Percentiles rank a stretch among this genome's conserved stretches.
phyloP scores from a whole-genome alignment of 1,284 basidiomycete species.

The Cryptococcus sp. region DNA sequence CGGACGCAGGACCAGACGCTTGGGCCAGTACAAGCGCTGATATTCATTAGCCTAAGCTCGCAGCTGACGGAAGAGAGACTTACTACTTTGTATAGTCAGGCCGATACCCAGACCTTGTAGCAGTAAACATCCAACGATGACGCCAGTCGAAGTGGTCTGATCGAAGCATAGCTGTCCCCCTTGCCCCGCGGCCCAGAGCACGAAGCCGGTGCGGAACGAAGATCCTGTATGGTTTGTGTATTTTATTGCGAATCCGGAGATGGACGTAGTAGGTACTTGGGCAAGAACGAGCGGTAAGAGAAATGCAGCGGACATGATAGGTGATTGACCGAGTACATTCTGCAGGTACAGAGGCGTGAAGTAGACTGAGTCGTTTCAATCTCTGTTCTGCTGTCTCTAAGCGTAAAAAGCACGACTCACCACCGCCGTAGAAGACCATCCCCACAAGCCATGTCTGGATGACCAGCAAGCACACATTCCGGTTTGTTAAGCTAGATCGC shows the following conservation, averaged over 20 bases:
- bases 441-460: conserved; percentile 34
- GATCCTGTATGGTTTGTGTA: conserved; percentile 20
- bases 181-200: conserved; percentile 28
- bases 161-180: conserved; percentile 30
- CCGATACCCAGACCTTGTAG: conserved; percentile 41
- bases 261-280: conserved; percentile 31
- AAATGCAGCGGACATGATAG: conserved; percentile 31
- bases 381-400: not conserved
- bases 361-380: conserved; percentile 11
- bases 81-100: conserved; percentile 34
- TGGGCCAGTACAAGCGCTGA: conserved; percentile 38
- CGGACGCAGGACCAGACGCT: conserved; percentile 26
- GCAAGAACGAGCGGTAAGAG: conserved; percentile 36
- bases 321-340: conserved; percentile 25
- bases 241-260: conserved; percentile 34
- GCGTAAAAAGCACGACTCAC: conserved; percentile 11
- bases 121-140: conserved; percentile 25
- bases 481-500: conserved; percentile 19
- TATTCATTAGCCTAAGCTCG: not conserved
- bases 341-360: conserved; percentile 38
- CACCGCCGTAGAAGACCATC: conserved; percentile 33
- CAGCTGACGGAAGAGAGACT: not conserved
- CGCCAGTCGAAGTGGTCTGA: conserved; percentile 12
- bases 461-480: conserved; percentile 34
- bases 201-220: conserved; percentile 33